Evolutionary conservation across 768 basidiomycete genomes (phyloP), one percentile per base, ranked within the genome.

Genomic region (Termitomyces sp.): DNA sequence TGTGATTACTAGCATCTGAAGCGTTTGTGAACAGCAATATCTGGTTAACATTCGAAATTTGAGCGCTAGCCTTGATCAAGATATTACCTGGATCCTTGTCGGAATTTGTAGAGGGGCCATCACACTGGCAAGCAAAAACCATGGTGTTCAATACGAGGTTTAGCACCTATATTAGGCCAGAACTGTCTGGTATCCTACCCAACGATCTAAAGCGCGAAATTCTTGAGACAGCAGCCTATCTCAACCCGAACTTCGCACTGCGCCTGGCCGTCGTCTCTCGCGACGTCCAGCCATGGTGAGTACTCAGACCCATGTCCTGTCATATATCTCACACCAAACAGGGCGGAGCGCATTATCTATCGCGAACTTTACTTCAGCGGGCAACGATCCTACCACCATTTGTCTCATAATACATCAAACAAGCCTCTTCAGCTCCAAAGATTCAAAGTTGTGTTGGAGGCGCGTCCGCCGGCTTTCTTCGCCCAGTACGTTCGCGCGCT

Each of bases 331-430:
- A 58, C 5, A 1, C 5, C 33, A 16, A 56, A 4, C 36, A 66
- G 66, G 66, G 61, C 65, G 4, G 66, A 67, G 47, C 63, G 57
- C 23, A 63, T 65, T 28, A 64, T 65, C 49, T 65, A 65, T 50
- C 62, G 52, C 28, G 64, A 63, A 43, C 60, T 67, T 26, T 63
- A 55, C 60, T 63, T 67, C 56, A 53, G 50, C 48, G 58, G 57
- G 0, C 54, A 59, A 32, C 63, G 41, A 35, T 30, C 20, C 47
- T 46, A 35, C 23, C 20, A 18, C 32, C 9, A 1, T 6, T 1
- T 14, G 50, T 14, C 38, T 23, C 4, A 18, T 49, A 50, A 32
- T 47, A 7, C n/a, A 35, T 12, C 30, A 28, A 50, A 58, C 14
- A 60, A 54, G 40, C 51, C 50, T 28, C 32, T 35, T n/a, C 32